These are phyloP conservation scores for Acacia confusa DNA, from an alignment of 306 rosid species.

Conservation along the genomic window DNA sequence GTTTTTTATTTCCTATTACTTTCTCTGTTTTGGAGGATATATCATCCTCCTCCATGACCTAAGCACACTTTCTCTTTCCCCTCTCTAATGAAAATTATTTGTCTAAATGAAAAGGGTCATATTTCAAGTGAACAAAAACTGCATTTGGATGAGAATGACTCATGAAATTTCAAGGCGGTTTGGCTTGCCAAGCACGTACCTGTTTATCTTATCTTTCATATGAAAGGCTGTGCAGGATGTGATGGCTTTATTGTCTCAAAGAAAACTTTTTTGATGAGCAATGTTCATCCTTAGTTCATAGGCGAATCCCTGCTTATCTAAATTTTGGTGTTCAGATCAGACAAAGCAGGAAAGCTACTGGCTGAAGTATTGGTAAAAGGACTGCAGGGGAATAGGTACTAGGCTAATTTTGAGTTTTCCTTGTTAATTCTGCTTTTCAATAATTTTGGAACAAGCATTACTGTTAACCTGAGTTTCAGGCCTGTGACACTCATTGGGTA, in stretches of 20 bases:
- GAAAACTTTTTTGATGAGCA: neutral
- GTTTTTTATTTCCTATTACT: neutral
- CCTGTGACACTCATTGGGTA: constrained; percentile 67
- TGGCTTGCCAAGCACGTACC: constrained; percentile 19
- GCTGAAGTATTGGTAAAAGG: constrained; percentile 56
- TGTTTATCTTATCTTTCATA: neutral
- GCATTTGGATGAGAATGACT: constrained; percentile 14
- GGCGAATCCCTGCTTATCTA: constrained; percentile 12
- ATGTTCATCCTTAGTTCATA: constrained; percentile 15
- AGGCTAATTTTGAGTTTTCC: constrained; percentile 23
- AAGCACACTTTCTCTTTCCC: neutral
- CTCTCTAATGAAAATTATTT: neutral
- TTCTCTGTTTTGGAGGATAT: neutral
- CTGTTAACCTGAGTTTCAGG: constrained; percentile 43
- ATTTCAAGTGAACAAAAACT: constrained; percentile 17
- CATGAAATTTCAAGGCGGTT: neutral
- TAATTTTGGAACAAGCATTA: constrained; percentile 9
- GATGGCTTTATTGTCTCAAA: neutral
- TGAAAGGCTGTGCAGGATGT: neutral
- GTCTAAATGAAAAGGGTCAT: neutral
- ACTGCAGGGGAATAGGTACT: constrained; percentile 64
- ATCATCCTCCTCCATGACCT: neutral
- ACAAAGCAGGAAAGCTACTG: constrained; percentile 67
- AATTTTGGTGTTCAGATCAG: constrained; percentile 47
- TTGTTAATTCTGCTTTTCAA: constrained; percentile 13